Evolutionary conservation across 768 basidiomycete genomes (phyloP).

Genomic region (Leucosporidium creatinivorum): DNA sequence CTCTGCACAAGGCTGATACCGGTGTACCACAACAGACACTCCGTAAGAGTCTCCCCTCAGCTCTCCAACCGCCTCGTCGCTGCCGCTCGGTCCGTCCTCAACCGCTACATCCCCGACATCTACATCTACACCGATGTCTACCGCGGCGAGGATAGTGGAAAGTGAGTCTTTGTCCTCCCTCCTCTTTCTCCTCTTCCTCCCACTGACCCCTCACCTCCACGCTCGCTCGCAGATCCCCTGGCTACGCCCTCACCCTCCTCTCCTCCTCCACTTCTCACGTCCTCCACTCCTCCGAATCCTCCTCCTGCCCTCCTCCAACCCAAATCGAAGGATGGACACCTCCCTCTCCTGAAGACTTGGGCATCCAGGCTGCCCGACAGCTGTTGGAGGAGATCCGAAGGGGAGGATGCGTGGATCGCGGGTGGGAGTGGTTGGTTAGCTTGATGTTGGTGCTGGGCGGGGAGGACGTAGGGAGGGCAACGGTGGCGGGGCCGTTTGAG

Average conservation of each 20-base stretch:
- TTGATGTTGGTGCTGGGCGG: constrained; percentile 93
- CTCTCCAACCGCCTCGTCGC: constrained; percentile 98
- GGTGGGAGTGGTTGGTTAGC: constrained; percentile 77
- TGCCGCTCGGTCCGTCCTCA: constrained; percentile 80
- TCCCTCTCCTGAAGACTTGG: constrained; percentile 86
- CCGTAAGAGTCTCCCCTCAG: constrained; percentile 92
- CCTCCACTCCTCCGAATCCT: constrained; percentile 77
- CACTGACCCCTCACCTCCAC: background rate
- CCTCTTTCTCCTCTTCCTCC: background rate
- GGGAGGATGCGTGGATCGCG: constrained; percentile 85
- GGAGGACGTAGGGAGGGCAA: constrained; percentile 87
- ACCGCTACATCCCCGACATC: constrained; percentile 94
- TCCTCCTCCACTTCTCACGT: constrained; percentile 88
- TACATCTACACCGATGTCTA: constrained; percentile 98
- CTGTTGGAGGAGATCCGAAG: constrained; percentile 68
- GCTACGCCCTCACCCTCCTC: constrained; percentile 82
- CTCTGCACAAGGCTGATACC: constrained; percentile 6
- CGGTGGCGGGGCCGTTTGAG: constrained; percentile 56
- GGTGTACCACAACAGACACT: constrained; percentile 56
- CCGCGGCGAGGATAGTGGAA: constrained; percentile 94
- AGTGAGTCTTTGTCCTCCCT: constrained; percentile 52
- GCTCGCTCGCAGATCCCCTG: constrained; percentile 65
- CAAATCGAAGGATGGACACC: constrained; percentile 4
- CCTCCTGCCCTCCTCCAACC: constrained; percentile 59
- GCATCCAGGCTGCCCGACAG: constrained; percentile 66